Evolutionary conservation across 306 rosid species (phyloP).

Genomic region (Gastrolobium villosum): DNA sequence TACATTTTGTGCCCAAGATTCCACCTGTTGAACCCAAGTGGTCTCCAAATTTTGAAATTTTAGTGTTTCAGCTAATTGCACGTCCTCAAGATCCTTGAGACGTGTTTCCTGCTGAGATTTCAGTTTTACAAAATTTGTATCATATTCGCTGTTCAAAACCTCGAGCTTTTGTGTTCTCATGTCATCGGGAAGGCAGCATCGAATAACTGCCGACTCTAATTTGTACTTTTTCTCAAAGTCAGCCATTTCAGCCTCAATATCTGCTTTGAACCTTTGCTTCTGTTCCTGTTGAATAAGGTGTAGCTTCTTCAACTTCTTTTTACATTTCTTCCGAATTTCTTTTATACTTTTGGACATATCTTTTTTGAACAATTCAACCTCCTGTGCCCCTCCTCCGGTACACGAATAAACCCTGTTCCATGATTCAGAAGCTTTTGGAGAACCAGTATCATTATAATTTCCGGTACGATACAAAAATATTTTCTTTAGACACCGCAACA

Average conservation of each 20-base stretch:
- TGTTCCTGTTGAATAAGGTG: constrained; percentile 54
- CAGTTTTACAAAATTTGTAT: constrained; percentile 52
- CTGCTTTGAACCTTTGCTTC: constrained; percentile 30
- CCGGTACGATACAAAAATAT: constrained; percentile 59
- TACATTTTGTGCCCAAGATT: constrained; percentile 67
- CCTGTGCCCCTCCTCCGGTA: constrained; percentile 39
- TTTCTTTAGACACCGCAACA: constrained; percentile 75
- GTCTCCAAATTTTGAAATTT: constrained; percentile 52
- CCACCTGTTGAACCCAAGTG: constrained; percentile 62
- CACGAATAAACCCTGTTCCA: constrained; percentile 40
- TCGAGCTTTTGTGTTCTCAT: constrained; percentile 57
- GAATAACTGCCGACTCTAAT: constrained; percentile 53
- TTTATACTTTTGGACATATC: constrained; percentile 66
- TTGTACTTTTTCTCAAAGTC: constrained; percentile 49
- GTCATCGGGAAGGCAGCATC: constrained; percentile 55
- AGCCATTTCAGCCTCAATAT: constrained; percentile 47
- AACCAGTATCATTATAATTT: constrained; percentile 41
- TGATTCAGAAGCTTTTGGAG: constrained; percentile 52
- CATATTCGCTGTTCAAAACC: constrained; percentile 49
- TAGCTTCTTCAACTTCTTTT: constrained; percentile 58
- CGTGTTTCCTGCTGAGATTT: constrained; percentile 48
- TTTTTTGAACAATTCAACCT: constrained; percentile 51
- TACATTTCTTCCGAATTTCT: constrained; percentile 63
- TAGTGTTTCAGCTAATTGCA: constrained; percentile 52
- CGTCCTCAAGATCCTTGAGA: constrained; percentile 58